phyloP scores from a whole-genome alignment of 1,284 basidiomycete species.

The Cryptococcus sp. region DNA sequence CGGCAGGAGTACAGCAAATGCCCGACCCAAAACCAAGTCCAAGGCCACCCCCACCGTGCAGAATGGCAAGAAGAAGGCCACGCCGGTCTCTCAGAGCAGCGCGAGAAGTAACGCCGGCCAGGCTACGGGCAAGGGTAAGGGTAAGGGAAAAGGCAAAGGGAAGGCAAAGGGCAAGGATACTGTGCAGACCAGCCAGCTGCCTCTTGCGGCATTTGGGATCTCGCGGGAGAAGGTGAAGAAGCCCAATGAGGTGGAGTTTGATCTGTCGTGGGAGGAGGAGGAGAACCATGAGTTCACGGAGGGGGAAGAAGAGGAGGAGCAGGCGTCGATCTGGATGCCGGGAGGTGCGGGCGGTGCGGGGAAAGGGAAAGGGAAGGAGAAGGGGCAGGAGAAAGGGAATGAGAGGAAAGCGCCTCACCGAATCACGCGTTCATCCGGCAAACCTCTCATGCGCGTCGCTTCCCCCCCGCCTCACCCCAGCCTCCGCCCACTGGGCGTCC shows the following conservation, averaged over 20 bases:
- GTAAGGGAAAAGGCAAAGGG: constrained; percentile 5
- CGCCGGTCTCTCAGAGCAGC: background rate
- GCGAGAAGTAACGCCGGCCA: background rate
- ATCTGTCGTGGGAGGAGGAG: constrained; percentile 34
- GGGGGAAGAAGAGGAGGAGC: constrained; percentile 8
- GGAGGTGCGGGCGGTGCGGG: background rate
- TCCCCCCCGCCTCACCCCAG: constrained; percentile 38
- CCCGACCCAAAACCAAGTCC: no score
- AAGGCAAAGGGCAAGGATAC: background rate
- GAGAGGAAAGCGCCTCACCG: no score
- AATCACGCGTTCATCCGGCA: background rate
- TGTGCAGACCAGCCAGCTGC: background rate
- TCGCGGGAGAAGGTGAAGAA: background rate
- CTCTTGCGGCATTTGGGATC: background rate
- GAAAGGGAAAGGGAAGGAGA: background rate
- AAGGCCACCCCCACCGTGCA: constrained; percentile 1
- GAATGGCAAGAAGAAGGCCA: constrained; percentile 4
- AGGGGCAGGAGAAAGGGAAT: background rate
- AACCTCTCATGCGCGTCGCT: constrained; percentile 16
- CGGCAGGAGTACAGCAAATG: no score
- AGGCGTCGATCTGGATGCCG: no score
- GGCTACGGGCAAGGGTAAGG: background rate
- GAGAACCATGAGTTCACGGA: constrained; percentile 31
- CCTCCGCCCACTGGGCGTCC: constrained; percentile 32
- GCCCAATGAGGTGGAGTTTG: constrained; percentile 16